Conservation (phyloP, 2,329 filamentous ascomycete species). For the Aspergillus udagawae region DNA sequence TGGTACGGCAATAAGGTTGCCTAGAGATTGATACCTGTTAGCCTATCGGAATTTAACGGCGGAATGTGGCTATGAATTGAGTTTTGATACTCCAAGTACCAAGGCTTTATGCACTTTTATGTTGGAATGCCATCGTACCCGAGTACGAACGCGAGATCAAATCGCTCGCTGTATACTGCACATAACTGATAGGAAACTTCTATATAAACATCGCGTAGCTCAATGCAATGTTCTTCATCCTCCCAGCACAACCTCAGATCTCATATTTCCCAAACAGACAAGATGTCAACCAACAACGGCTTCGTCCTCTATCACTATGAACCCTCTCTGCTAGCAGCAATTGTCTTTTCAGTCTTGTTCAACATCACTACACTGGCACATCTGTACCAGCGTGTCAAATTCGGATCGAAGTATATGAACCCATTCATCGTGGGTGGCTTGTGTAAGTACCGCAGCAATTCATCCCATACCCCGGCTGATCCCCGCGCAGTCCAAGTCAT, state of each 20-base stretch:
- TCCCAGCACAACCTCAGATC: background rate
- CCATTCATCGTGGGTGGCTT: constrained; percentile 14
- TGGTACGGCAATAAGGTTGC: no score
- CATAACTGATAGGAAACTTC: no score
- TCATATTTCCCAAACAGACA: background rate
- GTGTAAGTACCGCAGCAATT: constrained; percentile 7
- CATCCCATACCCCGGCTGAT: background rate
- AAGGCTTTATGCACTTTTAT: no score
- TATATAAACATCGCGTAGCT: no score
- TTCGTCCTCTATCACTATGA: constrained; percentile 19
- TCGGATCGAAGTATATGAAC: constrained; percentile 10
- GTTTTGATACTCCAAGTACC: no score
- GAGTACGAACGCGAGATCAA: no score
- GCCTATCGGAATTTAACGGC: no score
- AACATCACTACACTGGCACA: constrained; percentile 6
- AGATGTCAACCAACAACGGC: background rate
- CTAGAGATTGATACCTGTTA: no score
- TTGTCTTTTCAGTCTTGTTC: constrained; percentile 20
- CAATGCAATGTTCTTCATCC: no score
- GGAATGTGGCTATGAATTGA: no score
- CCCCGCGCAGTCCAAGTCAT: background rate
- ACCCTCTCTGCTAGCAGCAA: constrained; percentile 22
- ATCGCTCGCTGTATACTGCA: no score
- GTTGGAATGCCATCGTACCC: no score
- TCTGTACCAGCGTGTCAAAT: constrained; percentile 9